These are phyloP conservation scores for Paramecium bursaria DNA, from an alignment of 73 alveolate species.

Conservation along the genomic window DNA sequence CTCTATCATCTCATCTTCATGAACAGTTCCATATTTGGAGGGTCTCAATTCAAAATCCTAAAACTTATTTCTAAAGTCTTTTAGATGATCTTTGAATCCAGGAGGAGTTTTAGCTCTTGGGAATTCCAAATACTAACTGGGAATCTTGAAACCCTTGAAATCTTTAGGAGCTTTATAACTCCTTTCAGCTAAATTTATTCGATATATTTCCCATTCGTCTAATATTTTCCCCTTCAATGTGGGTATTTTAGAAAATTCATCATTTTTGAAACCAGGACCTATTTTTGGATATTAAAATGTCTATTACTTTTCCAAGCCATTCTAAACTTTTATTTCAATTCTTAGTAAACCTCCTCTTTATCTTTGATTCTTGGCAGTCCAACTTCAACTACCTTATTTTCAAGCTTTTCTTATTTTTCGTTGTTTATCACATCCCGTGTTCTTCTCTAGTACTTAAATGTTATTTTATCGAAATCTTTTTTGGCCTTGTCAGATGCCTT, in stretches of 20 bases:
- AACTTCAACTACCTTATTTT: constrained; percentile 47
- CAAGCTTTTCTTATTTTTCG: constrained; percentile 48
- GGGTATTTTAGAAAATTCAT: constrained; percentile 57
- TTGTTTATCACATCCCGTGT: constrained; percentile 48
- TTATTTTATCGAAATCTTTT: constrained; percentile 44
- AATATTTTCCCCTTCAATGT: constrained; percentile 50
- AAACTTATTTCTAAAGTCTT: constrained; percentile 31
- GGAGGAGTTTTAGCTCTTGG: constrained; percentile 56
- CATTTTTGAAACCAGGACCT: constrained; percentile 63
- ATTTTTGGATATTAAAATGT: not conserved
- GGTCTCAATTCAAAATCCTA: constrained; percentile 53
- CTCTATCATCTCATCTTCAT: constrained; percentile 55
- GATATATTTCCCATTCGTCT: constrained; percentile 51
- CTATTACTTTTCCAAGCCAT: constrained; percentile 59
- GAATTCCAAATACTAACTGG: constrained; percentile 43
- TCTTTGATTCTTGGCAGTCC: constrained; percentile 47
- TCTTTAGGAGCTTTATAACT: constrained; percentile 59
- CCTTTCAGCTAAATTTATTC: constrained; percentile 50
- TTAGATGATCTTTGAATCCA: constrained; percentile 1
- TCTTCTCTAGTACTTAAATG: constrained; percentile 28
- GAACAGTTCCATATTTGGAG: constrained; percentile 48
- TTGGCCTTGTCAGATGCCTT: constrained; percentile 4
- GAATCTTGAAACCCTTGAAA: constrained; percentile 56
- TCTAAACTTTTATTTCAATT: constrained; percentile 47
- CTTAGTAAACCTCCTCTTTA: constrained; percentile 47